These are phyloP conservation scores for Amauroascus niger DNA, from an alignment of 2,329 filamentous ascomycete species.

Conservation along the genomic window DNA sequence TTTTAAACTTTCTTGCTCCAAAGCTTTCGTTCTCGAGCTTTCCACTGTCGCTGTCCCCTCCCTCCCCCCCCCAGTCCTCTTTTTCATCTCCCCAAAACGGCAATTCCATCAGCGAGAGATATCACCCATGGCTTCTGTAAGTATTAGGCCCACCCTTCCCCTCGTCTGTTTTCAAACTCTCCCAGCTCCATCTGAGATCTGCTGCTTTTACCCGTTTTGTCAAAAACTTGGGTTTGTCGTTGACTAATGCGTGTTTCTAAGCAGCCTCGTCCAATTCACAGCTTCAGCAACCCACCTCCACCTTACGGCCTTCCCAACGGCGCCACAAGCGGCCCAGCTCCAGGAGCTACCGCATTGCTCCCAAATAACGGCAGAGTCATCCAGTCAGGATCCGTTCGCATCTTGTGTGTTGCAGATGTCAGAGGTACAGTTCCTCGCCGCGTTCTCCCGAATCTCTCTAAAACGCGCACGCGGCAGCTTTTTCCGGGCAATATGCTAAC, in stretches of 20 bases:
- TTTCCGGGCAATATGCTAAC: not conserved
- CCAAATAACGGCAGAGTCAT: slow-evolving; percentile 44
- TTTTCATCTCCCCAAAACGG: not conserved
- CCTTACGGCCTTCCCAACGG: slow-evolving; percentile 41
- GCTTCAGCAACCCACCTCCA: slow-evolving; percentile 37
- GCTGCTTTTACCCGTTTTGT: too few species aligned
- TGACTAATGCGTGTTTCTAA: slow-evolving; percentile 8
- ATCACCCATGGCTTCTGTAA: slow-evolving; percentile 41
- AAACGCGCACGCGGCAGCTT: not conserved
- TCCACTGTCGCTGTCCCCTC: not conserved
- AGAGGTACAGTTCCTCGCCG: slow-evolving; percentile 32
- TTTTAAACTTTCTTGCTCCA: not conserved
- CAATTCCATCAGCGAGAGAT: not conserved
- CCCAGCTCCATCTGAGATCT: slow-evolving; percentile 18
- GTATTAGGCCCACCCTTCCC: too few species aligned
- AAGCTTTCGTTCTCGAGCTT: not conserved
- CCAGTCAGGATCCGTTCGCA: slow-evolving; percentile 39
- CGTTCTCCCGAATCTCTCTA: not conserved
- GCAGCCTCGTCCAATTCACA: slow-evolving; percentile 37
- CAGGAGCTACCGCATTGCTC: slow-evolving; percentile 40
- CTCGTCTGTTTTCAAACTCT: slow-evolving; percentile 14
- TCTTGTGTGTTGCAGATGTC: slow-evolving; percentile 44
- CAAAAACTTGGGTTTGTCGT: too few species aligned
- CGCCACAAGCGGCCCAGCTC: slow-evolving; percentile 34
- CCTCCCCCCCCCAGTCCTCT: too few species aligned